Percentiles rank a stretch among this genome's conserved stretches.
These are phyloP conservation scores for Diplodia scrobiculata DNA, from an alignment of 2,329 filamentous ascomycete species.

Conservation along the genomic window DNA sequence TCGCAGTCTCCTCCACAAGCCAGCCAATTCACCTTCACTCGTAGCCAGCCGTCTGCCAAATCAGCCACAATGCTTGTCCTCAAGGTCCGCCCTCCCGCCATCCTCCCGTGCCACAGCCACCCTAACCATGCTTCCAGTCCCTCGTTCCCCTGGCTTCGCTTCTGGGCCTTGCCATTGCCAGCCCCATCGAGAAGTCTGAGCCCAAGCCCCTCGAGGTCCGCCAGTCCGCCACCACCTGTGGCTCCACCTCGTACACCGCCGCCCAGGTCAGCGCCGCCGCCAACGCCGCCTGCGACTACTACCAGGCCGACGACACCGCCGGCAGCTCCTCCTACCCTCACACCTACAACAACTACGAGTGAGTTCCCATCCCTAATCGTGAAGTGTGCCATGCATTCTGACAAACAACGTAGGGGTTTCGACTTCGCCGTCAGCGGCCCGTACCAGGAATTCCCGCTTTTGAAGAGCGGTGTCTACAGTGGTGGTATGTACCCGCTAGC, in stretches of 20 bases:
- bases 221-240: constrained; percentile 57
- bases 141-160: constrained; percentile 25
- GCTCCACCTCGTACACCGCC: constrained; percentile 56
- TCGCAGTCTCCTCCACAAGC: background rate
- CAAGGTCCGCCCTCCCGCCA: constrained; percentile 6
- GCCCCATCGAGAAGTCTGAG: constrained; percentile 30
- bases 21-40: background rate
- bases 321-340: constrained; percentile 58
- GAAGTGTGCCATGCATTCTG: background rate
- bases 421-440: constrained; percentile 59
- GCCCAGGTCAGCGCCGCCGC: constrained; percentile 55
- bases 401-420: constrained; percentile 50
- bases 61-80: constrained; percentile 12
- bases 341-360: constrained; percentile 62
- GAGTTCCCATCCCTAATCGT: background rate
- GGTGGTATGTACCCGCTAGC: constrained; percentile 52
- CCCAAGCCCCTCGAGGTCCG: constrained; percentile 39
- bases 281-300: constrained; percentile 56
- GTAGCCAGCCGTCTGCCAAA: background rate
- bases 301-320: constrained; percentile 46
- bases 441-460: constrained; percentile 66
- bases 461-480: constrained; percentile 55
- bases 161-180: constrained; percentile 33
- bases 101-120: constrained; percentile 22
- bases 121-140: constrained; percentile 13